Conservation (phyloP, 352 stramenopile species). For the Globisporangium irregulare region DNA sequence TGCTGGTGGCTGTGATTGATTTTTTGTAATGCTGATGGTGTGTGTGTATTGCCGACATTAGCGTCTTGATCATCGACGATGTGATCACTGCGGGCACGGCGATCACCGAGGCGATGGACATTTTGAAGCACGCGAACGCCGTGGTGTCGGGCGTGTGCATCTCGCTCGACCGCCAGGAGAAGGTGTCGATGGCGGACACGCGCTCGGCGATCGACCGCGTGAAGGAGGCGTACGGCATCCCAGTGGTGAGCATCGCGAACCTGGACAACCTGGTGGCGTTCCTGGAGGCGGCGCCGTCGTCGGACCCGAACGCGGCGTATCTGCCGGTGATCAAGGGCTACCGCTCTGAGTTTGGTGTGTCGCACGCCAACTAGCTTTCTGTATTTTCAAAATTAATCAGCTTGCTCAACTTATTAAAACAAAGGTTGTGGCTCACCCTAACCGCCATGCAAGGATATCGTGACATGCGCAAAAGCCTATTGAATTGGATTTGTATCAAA, state of each 20-base stretch:
- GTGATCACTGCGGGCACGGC: conserved; percentile 99
- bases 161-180: conserved; percentile 97
- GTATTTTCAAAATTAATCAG: no score
- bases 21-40: not conserved
- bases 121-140: conserved; percentile 90
- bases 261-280: conserved; percentile 92
- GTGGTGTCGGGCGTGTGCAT: conserved; percentile 96
- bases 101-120: conserved; percentile 93
- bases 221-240: conserved; percentile 85
- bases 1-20: not conserved
- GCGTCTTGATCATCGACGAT: conserved; percentile 98
- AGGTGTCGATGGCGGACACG: conserved; percentile 90
- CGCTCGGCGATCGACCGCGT: conserved; percentile 94
- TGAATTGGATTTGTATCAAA: no score
- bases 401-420: no score
- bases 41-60: conserved; percentile 18
- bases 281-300: conserved; percentile 43
- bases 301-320: conserved; percentile 59
- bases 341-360: conserved; percentile 72
- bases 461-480: no score
- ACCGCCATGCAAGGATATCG: no score
- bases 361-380: conserved; percentile 6
- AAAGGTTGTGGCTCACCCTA: no score
- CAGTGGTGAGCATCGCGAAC: conserved; percentile 93
- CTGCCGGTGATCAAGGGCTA: conserved; percentile 73